phyloP scores from a whole-genome alignment of 305 asterid genomes.

The Plantago lanceolata region DNA sequence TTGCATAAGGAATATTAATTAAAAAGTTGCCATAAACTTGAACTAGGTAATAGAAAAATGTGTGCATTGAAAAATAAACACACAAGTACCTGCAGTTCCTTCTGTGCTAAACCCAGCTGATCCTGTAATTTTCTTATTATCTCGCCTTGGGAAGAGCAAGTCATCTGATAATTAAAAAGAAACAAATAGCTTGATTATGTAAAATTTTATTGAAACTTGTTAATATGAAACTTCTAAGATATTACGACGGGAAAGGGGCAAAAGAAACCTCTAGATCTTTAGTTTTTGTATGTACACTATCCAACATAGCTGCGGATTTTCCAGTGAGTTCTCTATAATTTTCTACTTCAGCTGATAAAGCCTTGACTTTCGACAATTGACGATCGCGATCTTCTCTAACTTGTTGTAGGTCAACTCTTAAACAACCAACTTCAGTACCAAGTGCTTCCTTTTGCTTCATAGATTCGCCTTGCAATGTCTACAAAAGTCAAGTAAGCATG shows the following conservation, averaged over 20 bases:
- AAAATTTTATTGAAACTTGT: too few species aligned
- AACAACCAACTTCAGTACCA: conserved; percentile 48
- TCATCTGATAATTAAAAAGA: conserved; percentile 43
- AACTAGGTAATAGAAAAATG: too few species aligned
- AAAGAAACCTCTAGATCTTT: conserved; percentile 61
- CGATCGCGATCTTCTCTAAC: conserved; percentile 80
- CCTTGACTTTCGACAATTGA: conserved; percentile 48
- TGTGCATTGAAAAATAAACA: too few species aligned
- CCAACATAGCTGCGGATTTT: conserved; percentile 51
- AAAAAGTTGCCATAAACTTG: too few species aligned
- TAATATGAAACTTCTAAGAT: not conserved
- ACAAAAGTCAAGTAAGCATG: conserved; percentile 14
- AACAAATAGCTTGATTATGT: not conserved
- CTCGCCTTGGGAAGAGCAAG: conserved; percentile 60
- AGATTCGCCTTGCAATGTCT: conserved; percentile 74
- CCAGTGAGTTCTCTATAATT: conserved; percentile 61
- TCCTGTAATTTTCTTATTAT: conserved; percentile 63
- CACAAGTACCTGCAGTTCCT: conserved; percentile 53
- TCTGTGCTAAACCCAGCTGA: conserved; percentile 61
- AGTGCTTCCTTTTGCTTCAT: conserved; percentile 66
- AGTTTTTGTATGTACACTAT: conserved; percentile 42
- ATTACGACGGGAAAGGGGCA: not conserved
- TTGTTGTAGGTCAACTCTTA: conserved; percentile 38
- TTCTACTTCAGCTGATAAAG: conserved; percentile 48
- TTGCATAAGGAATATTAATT: too few species aligned